Base-by-base conservation (phyloP, 2,329 filamentous ascomycete genomes). In the Neonectria faginata region DNA sequence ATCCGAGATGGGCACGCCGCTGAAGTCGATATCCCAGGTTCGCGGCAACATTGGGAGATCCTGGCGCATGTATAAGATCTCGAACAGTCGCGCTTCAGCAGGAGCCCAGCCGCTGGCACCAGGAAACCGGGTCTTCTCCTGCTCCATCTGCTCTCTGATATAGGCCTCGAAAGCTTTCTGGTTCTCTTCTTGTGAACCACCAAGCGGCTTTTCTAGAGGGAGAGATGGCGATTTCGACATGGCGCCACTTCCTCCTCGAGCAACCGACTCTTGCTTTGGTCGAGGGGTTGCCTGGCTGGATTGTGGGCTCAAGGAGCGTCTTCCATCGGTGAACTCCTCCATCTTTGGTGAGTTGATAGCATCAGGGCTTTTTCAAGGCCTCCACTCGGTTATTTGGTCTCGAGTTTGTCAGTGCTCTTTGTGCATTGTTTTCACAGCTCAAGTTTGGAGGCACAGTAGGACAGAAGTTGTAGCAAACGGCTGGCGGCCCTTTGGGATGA, bases 91-190 rank as follows among this genome's bases (percentile, higher is more conserved):
- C 31, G 81, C 79, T 67, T 87, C 86, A n/a, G 82, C 82, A 10
- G 79, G 75, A 29, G 86, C 79, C 85, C 86, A 88, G 59, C 80
- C 77, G 50, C 80, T 80, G 44, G 84, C 79, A 25, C 79, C 79
- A 0, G 80, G 79, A 57, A 80, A 83, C 1, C 75, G 70, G 29
- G 69, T 60, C 73, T 81, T 84, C 69, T 85, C 81, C 45, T 74
- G 70, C 66, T 83, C 79, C 74, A 86, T 81, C 62, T 83, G 78
- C 10, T 77, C 73, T 9, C 58, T 48, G 27, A 71, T 63, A 11
- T 60, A 53, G 4, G 51, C 31, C 16, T 66, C 50, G 29, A 54
- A 53, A 4, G 42, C 48, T 11, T n/a, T 65, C 0, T 66, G 65
- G 20, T 69, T 54, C 6, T 67, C 66, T 5, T 63, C 54, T 0